A percentile compares a stretch with the other conserved stretches of the same genome.
phyloP scores from a whole-genome alignment of 208 protist genomes.

The Leishmania lainsoni region DNA sequence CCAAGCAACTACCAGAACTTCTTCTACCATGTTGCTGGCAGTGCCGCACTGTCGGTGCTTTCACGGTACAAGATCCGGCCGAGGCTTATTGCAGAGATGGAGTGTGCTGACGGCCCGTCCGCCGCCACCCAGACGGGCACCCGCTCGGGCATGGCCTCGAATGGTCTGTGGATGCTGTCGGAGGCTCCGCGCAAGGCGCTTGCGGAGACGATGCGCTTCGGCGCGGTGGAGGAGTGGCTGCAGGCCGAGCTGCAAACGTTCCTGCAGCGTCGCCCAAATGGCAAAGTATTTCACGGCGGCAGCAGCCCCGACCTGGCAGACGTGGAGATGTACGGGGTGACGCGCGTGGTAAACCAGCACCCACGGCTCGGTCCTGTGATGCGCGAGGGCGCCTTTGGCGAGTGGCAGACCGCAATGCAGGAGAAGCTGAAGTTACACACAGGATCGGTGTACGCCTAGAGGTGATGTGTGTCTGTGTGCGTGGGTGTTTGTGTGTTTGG shows the following conservation, averaged over 20 bases:
- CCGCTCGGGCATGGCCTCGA: neutral
- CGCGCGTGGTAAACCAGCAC: conserved; percentile 59
- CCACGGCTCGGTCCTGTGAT: conserved; percentile 46
- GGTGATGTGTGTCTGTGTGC: neutral
- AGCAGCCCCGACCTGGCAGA: conserved; percentile 70
- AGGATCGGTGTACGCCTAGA: conserved; percentile 30
- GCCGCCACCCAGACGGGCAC: neutral
- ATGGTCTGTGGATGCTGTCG: conserved; percentile 27
- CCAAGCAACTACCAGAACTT: conserved; percentile 59
- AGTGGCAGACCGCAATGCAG: conserved; percentile 67
- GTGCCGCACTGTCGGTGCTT: conserved; percentile 49
- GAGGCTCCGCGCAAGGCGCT: conserved; percentile 5
- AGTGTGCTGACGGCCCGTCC: conserved; percentile 1
- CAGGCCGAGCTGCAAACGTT: conserved; percentile 53
- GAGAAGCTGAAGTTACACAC: conserved; percentile 31
- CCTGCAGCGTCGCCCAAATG: conserved; percentile 26
- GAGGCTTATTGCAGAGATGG: conserved; percentile 34
- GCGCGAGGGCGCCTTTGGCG: conserved; percentile 50
- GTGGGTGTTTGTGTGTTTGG: conserved; percentile 5
- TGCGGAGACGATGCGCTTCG: conserved; percentile 15
- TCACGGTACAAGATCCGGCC: conserved; percentile 63
- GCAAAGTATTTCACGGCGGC: conserved; percentile 69
- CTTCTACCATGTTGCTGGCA: conserved; percentile 62
- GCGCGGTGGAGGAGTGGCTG: conserved; percentile 45
- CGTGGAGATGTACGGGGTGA: conserved; percentile 83